These are phyloP conservation scores for Lasiodiplodia sp. DNA, from an alignment of 2,329 filamentous ascomycete genomes.

Conservation along the genomic window DNA sequence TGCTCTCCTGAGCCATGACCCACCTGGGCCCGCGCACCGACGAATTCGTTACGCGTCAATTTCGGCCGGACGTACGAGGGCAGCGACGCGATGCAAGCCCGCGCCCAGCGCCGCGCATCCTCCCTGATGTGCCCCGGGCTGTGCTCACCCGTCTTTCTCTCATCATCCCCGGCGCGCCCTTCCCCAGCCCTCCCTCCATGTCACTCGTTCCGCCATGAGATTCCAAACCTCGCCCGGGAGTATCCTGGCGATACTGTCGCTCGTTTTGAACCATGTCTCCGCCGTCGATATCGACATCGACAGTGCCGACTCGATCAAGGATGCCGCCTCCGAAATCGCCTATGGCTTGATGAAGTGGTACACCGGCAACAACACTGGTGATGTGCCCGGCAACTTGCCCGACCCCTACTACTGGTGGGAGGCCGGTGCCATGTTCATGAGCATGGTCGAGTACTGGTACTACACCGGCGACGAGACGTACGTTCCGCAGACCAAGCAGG, in stretches of 20 bases:
- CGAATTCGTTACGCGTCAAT: conserved; percentile 30
- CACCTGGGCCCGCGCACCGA: conserved; percentile 28
- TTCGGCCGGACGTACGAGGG: conserved; percentile 25
- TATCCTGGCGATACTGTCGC: conserved; percentile 30
- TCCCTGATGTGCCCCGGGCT: conserved; percentile 22
- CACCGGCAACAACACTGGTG: conserved; percentile 62
- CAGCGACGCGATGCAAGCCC: conserved; percentile 1
- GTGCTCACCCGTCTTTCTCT: conserved; percentile 18
- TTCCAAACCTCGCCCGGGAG: conserved; percentile 18
- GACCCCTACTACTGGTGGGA: conserved; percentile 38
- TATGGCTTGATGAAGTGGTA: conserved; percentile 65
- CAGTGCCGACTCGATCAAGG: conserved; percentile 46
- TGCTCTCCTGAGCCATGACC: conserved; percentile 25
- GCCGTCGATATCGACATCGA: conserved; percentile 30
- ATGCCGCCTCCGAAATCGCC: conserved; percentile 48
- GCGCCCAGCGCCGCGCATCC: conserved; percentile 12
- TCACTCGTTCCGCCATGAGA: conserved; percentile 31
- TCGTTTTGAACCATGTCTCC: conserved; percentile 26
- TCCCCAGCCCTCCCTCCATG: conserved; percentile 24
- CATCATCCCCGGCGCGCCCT: conserved; percentile 26
- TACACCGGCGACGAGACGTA: conserved; percentile 35
- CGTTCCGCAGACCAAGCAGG: conserved; percentile 32
- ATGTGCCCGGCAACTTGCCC: conserved; percentile 60
- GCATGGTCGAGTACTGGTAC: conserved; percentile 34
- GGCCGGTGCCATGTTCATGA: conserved; percentile 35